Base-by-base conservation (phyloP, 139 green algal genomes). In the Helicosporidium sp. region DNA sequence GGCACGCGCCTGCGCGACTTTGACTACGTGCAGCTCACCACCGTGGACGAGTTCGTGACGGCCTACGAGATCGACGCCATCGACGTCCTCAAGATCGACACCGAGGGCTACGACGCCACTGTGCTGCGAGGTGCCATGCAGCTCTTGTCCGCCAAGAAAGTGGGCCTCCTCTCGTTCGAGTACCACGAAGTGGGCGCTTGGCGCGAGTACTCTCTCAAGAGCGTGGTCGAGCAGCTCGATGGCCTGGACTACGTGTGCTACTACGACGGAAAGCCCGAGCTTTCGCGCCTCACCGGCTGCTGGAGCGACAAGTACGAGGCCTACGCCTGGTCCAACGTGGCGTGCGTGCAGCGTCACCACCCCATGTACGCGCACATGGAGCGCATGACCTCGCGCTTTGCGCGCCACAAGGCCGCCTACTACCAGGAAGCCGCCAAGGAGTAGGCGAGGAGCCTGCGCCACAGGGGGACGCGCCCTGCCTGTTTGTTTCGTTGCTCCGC, bases 211-310 rank as follows among this genome's bases (percentile, higher is more conserved):
- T 24, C 25, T 13, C 40, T 57, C 12, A 26, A 49, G 39, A 40
- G 41, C 22, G 24, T 43, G 4, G 40, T 57, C 15, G 23, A 46
- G 51, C 26, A 43, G 51, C 44, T 57, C 22, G 44, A 57, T 13
- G 25, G 26, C 19, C 15, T 42, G 26, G 40, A 42, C 34, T 57
- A 57, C 40, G 39, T 49, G 8, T 57, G 51, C 51, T 57, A 57
- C 34, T 48, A 42, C 7, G 51, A 57, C 16, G 48, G 48, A 4
- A 57, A 46, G 40, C 51, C 39, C 3, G 49, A 23, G 33, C 29
- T 47, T 5, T 44, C 51, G 10, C 33, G 51, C 26, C 45, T 57
- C 23, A 57, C 51, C 23, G 39, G 39, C 22, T 57, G 51, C 51
- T 57, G 51, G 51, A n/a, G 41, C 3, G 16, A 17, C 19, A 16